A percentile compares a stretch with the other conserved stretches of the same genome.
phyloP scores from a whole-genome alignment of 352 stramenopile genomes.

The Salisapilia sapeloensis region DNA sequence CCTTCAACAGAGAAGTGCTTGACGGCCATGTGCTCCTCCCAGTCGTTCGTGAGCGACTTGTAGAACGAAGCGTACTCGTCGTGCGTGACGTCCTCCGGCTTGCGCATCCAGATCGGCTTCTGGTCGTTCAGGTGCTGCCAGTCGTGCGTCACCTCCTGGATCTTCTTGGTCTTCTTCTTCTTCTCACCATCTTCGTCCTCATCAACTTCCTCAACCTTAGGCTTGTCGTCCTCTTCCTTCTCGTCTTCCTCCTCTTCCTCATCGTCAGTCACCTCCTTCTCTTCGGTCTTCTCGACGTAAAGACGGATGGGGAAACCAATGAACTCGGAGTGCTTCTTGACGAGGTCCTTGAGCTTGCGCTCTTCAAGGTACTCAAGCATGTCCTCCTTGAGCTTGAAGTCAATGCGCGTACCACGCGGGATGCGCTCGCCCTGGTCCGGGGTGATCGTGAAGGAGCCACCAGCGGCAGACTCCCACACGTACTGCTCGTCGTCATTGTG shows the following conservation, averaged over 20 bases:
- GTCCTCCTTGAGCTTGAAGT: conserved; percentile 98
- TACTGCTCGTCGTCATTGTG: conserved; percentile 98
- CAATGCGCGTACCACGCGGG: conserved; percentile 88
- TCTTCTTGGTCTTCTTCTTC: conserved; percentile 95
- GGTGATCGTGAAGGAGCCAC: conserved; percentile 95
- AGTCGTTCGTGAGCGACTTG: conserved; percentile 99
- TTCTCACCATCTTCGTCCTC: conserved; percentile 96
- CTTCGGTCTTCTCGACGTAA: conserved; percentile 98
- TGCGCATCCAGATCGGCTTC: conserved; percentile 99
- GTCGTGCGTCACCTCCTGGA: conserved; percentile 97
- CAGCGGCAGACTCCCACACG: conserved; percentile 94
- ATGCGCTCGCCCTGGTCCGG: conserved; percentile 81
- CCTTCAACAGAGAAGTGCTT: conserved; percentile 99
- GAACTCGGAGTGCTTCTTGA: conserved; percentile 99
- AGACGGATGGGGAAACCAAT: conserved; percentile 99
- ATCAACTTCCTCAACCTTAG: conserved; percentile 94
- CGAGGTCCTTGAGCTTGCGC: conserved; percentile 95
- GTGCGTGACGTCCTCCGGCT: conserved; percentile 97
- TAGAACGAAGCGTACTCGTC: conserved; percentile 99
- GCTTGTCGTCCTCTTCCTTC: conserved; percentile 91
- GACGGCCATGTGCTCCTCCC: conserved; percentile 94
- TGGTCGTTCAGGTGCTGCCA: conserved; percentile 99
- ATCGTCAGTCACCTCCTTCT: conserved; percentile 99
- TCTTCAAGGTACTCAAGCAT: conserved; percentile 99
- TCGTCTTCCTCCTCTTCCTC: conserved; percentile 95